These are phyloP conservation scores for Boletus patriciae DNA, from an alignment of 768 basidiomycete species.

Conservation along the genomic window DNA sequence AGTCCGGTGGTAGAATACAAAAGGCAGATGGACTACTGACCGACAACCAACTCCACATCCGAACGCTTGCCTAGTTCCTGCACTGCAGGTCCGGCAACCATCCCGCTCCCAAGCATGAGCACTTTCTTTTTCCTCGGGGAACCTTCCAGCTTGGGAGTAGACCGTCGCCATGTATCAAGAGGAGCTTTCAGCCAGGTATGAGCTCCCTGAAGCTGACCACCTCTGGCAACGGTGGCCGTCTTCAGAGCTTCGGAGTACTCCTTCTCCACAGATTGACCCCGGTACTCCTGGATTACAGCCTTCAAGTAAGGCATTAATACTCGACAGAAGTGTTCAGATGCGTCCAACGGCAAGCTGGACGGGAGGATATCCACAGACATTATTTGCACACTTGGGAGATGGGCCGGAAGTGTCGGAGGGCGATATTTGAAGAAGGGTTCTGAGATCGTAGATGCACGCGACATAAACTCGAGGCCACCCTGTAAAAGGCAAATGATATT, in stretches of 20 bases:
- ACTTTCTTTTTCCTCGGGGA: conserved; percentile 56
- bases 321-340: conserved; percentile 72
- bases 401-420: conserved; percentile 40
- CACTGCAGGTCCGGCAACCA: conserved; percentile 90
- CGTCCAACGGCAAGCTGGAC: conserved; percentile 77
- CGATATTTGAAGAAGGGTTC: conserved; percentile 64
- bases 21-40: conserved; percentile 46
- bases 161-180: conserved; percentile 45
- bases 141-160: conserved; percentile 4
- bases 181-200: conserved; percentile 60
- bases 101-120: conserved; percentile 87
- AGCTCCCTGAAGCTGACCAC: conserved; percentile 51
- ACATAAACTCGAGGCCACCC: conserved; percentile 86
- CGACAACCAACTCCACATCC: conserved; percentile 73
- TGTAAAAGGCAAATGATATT: conserved; percentile 25
- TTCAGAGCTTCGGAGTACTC: conserved; percentile 47
- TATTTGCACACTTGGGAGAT: conserved; percentile 64
- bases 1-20: conserved; percentile 15
- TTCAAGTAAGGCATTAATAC: conserved; percentile 68
- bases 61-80: conserved; percentile 62
- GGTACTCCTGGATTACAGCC: conserved; percentile 48
- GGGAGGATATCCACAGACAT: conserved; percentile 94
- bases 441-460: conserved; percentile 73
- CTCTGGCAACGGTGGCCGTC: conserved; percentile 68
- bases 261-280: conserved; percentile 26